Base-by-base conservation (phyloP, 1,284 basidiomycete genomes). In the Violaceomyces palustris region DNA sequence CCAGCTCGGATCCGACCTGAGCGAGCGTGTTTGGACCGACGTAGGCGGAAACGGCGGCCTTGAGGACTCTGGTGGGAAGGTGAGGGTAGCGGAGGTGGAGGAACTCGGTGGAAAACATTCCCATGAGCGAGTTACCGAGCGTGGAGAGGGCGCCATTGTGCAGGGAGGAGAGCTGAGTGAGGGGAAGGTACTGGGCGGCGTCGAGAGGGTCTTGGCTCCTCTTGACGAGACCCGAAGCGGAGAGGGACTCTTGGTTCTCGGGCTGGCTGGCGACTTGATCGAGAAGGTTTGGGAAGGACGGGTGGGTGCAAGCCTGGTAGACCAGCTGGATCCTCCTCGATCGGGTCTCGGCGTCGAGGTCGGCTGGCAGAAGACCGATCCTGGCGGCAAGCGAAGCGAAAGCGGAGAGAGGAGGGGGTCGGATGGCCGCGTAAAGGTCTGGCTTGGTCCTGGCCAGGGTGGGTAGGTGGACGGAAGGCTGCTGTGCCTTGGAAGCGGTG, bases 71-170 rank as follows among this genome's bases (percentile, higher is more conserved):
- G 18, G 88, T 90, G 1, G 93, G 93, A 18, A 98, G 79, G 73
- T 94, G 85, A 0, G 94, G 93, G 74, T 87, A 97, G 35, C 83
- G 79, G 7, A 85, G 79, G 48, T 88, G 81, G 24, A 97, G 76
- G 71, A 85, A 83, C 76, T 99, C 93, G 0, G 87, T 78, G 4
- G 88, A 87, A 62, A 97, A 88, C 29, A 97, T 79, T 39, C 93
- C 93, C 69, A 97, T 80, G 41, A 98, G 79, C 1, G 87, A 81
- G 76, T 97, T 97, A 24, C 93, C 93, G 6, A 94, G 75, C 0
- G 81, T 75, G 1, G 86, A 79, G 4, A 96, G 80, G 35, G 86
- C 81, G n/a, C 80, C 83, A 75, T 97, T 96, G 81, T 84, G 63
- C 4, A 54, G 35, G 17, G 41, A 33, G 14, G 40, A 38, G 3